A percentile compares a stretch with the other conserved stretches of the same genome.
Conservation (phyloP, 768 basidiomycete species). For the Trametes coccinea region DNA sequence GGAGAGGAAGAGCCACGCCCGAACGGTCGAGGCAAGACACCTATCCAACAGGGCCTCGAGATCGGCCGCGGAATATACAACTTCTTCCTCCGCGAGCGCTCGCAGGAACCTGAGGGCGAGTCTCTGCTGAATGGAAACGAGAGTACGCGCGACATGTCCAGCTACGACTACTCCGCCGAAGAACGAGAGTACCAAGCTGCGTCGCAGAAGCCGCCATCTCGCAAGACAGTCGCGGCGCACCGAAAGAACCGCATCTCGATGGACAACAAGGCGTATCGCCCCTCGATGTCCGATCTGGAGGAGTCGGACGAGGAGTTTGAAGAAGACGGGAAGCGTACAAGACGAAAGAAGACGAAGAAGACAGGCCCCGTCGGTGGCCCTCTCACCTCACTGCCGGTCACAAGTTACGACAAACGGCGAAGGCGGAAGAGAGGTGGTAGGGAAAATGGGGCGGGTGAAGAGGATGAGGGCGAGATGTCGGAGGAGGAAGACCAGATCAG, state of each 20-base stretch:
- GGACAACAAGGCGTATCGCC: conserved; percentile 84
- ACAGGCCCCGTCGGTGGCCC: conserved; percentile 46
- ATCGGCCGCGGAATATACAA: conserved; percentile 48
- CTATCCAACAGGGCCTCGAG: conserved; percentile 61
- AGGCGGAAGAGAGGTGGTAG: conserved; percentile 42
- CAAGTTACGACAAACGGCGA: conserved; percentile 66
- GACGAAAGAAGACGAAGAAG: conserved; percentile 49
- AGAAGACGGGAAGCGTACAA: conserved; percentile 51
- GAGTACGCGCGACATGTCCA: conserved; percentile 42
- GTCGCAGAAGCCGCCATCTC: conserved; percentile 29
- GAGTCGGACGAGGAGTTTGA: conserved; percentile 60
- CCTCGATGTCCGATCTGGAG: conserved; percentile 63
- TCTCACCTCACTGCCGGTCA: conserved; percentile 65
- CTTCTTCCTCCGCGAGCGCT: conserved; percentile 65
- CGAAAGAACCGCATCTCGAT: conserved; percentile 65
- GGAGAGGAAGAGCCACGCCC: conserved; percentile 45
- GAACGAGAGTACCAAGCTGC: conserved; percentile 58
- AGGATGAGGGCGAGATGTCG: conserved; percentile 50
- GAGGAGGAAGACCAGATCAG: conserved; percentile 42
- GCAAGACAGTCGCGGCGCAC: conserved; percentile 37
- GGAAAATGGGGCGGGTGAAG: conserved; percentile 43
- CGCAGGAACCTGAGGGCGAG: conserved; percentile 51
- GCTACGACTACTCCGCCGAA: conserved; percentile 80
- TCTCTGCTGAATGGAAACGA: conserved; percentile 38
- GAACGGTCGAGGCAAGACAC: conserved; percentile 61